Conservation (phyloP, 1,284 basidiomycete species). For the Macrocystidia cucumis region DNA sequence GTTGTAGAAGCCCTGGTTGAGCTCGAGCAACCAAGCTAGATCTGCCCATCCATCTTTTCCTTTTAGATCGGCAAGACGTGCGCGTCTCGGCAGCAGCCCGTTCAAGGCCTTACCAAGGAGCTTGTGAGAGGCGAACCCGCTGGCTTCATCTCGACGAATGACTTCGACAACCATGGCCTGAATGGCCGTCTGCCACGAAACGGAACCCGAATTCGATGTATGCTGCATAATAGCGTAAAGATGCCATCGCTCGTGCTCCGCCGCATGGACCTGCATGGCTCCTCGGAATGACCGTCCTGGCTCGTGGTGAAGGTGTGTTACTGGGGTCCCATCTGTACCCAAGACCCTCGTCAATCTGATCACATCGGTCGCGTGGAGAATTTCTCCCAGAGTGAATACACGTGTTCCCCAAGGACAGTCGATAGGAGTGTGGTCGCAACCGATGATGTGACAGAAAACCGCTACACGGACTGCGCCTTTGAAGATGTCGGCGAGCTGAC, state of each 20-base stretch:
- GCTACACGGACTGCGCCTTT: conserved; percentile 12
- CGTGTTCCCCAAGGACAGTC: conserved; percentile 16
- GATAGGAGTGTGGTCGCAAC: conserved; percentile 15
- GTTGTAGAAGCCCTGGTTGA: conserved; percentile 21
- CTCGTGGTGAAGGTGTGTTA: no score
- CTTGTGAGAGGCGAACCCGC: conserved; percentile 11
- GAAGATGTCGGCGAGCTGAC: conserved; percentile 16
- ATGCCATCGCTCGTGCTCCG: conserved; percentile 14
- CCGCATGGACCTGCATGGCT: conserved; percentile 13
- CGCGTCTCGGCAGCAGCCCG: conserved; percentile 17
- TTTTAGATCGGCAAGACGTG: conserved; percentile 12
- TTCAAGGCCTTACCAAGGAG: conserved; percentile 17
- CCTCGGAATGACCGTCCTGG: conserved; percentile 11
- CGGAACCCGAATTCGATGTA: conserved; percentile 12
- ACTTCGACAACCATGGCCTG: conserved; percentile 18
- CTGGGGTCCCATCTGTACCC: neutral
- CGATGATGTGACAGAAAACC: conserved; percentile 14
- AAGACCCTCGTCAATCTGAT: conserved; percentile 8
- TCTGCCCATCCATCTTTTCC: conserved; percentile 17
- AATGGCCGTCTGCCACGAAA: conserved; percentile 17
- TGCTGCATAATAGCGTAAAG: conserved; percentile 17
- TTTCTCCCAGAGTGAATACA: conserved; percentile 16
- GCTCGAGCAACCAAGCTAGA: conserved; percentile 17
- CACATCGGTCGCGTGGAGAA: conserved; percentile 14
- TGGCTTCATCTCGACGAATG: conserved; percentile 13